A percentile compares a stretch with the other conserved stretches of the same genome.
phyloP scores from a whole-genome alignment of 2,329 filamentous ascomycete species.

The Hymenoscyphus infarciens region DNA sequence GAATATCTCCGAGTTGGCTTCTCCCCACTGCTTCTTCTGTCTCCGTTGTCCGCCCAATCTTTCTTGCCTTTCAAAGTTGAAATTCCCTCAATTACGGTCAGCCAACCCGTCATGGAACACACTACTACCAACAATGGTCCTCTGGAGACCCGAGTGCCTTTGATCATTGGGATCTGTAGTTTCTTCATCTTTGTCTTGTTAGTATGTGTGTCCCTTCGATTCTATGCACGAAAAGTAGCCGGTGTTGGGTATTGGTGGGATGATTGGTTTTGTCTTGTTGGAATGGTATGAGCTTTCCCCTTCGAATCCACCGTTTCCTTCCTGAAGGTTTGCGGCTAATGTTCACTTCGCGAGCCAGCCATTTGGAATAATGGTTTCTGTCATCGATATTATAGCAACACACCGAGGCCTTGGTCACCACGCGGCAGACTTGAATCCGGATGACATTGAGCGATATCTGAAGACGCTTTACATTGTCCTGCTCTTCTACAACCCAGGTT shows the following conservation, averaged over 20 bases:
- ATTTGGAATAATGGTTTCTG: not conserved
- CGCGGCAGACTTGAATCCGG: not conserved
- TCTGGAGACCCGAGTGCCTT: too few relatives aligned
- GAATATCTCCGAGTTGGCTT: not conserved
- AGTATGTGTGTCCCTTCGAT: not conserved
- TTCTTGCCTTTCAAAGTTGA: not conserved
- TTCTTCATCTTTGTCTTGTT: constrained; percentile 4
- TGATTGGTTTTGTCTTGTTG: not conserved
- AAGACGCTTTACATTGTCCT: not conserved
- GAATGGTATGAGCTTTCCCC: not conserved
- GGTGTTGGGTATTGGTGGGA: constrained; percentile 1
- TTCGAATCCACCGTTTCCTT: not conserved
- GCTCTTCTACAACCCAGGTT: constrained; percentile 9
- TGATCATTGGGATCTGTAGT: too few relatives aligned
- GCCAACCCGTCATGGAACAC: not conserved
- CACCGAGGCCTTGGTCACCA: not conserved
- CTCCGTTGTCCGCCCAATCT: not conserved
- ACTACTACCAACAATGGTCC: too few relatives aligned
- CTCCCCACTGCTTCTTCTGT: not conserved
- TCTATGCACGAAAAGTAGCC: not conserved
- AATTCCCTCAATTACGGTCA: not conserved
- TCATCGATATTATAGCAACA: constrained; percentile 1
- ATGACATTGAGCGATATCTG: not conserved
- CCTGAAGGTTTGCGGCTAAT: not conserved
- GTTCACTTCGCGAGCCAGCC: not conserved